Conservation (phyloP, 228 moss, liverwort and hornwort genomes). For the Sphagnum magellanicum region DNA sequence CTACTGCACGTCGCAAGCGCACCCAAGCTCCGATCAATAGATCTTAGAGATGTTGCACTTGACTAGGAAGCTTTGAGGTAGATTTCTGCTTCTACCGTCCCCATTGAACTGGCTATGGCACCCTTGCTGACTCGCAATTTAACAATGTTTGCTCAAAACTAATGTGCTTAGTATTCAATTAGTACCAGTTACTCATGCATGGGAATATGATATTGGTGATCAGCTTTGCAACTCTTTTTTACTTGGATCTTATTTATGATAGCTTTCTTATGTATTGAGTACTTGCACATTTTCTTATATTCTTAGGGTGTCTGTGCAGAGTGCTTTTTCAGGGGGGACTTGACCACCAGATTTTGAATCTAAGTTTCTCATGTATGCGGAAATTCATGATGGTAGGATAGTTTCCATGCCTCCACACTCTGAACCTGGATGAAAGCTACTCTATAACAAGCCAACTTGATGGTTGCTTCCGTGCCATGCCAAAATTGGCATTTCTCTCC, state of each 20-base stretch:
- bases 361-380: conserved; percentile 46
- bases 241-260: too few species aligned
- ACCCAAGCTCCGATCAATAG: conserved; percentile 50
- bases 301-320: conserved; percentile 18
- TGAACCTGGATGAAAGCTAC: conserved; percentile 46
- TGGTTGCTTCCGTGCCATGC: conserved; percentile 58
- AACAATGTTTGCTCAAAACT: too few species aligned
- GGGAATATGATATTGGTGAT: not conserved
- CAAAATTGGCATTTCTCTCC: conserved; percentile 47
- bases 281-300: too few species aligned
- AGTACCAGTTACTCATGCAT: not conserved
- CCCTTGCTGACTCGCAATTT: too few species aligned
- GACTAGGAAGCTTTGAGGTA: conserved; percentile 55
- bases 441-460: conserved; percentile 45
- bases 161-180: not conserved
- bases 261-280: too few species aligned
- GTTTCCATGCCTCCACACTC: conserved; percentile 46
- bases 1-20: conserved; percentile 46
- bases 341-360: conserved; percentile 38
- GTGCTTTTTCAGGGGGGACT: conserved; percentile 54
- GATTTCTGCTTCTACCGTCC: not conserved
- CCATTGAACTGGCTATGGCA: too few species aligned
- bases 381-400: conserved; percentile 54
- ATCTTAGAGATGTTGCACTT: conserved; percentile 38
- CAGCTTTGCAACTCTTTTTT: too few species aligned